Evolutionary conservation across 441 rosid species (phyloP).

Genomic region (Aquilaria agallochum): DNA sequence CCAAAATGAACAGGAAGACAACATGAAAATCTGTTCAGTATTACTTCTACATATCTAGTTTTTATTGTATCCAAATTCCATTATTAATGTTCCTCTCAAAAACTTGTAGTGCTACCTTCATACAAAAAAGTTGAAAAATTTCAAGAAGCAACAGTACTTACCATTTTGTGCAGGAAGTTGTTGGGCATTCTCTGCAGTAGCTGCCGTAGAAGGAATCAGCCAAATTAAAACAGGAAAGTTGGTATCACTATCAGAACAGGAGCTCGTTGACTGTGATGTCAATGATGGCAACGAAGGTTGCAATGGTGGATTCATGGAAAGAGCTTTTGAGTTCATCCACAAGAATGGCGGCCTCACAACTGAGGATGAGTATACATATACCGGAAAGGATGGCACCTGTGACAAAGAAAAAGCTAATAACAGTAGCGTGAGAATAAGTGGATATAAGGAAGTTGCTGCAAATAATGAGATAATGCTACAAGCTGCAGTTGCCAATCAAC

Average conservation of each 20-base stretch:
- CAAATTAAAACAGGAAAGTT: constrained; percentile 57
- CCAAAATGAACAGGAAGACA: no score
- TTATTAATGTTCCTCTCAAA: no score
- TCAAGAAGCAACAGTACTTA: constrained; percentile 5
- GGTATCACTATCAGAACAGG: constrained; percentile 68
- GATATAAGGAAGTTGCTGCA: constrained; percentile 29
- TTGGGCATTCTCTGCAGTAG: constrained; percentile 90
- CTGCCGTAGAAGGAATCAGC: constrained; percentile 80
- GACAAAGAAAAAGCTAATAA: constrained; percentile 24
- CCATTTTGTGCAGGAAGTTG: constrained; percentile 55
- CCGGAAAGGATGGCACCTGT: constrained; percentile 39
- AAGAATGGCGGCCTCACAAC: constrained; percentile 51
- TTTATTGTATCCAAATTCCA: no score
- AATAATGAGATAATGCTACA: constrained; percentile 40
- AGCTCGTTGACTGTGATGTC: constrained; percentile 73
- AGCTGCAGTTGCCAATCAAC: constrained; percentile 53
- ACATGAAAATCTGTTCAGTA: no score
- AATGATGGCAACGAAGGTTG: constrained; percentile 44
- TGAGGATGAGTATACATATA: constrained; percentile 52
- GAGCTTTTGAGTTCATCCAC: constrained; percentile 50
- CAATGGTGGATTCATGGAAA: constrained; percentile 66
- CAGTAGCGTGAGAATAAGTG: constrained; percentile 38
- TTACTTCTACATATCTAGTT: no score
- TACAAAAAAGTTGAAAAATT: no score
- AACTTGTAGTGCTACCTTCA: no score